A percentile compares a stretch with the other conserved stretches of the same genome.
Evolutionary conservation across 2,329 filamentous ascomycete species (phyloP).

Genomic region (Mariannaea sp.): DNA sequence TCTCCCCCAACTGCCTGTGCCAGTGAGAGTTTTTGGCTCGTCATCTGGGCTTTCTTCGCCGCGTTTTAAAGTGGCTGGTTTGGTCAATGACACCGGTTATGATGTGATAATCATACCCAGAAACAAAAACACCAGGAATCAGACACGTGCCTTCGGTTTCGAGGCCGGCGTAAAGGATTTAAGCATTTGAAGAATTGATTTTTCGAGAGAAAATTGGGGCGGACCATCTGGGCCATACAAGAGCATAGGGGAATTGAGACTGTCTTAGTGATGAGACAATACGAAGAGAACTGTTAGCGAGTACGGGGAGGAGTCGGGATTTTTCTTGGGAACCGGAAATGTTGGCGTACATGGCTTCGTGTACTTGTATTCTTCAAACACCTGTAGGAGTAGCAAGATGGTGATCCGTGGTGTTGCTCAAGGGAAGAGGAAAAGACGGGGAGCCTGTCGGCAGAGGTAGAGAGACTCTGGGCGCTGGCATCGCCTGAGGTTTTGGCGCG

Average conservation of each 20-base stretch:
- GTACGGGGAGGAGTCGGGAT: slow-evolving; percentile 27
- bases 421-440: not conserved
- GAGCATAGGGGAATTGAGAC: not conserved
- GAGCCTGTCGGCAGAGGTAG: not conserved
- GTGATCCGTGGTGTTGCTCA: not conserved
- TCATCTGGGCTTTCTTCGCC: slow-evolving; percentile 23
- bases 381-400: slow-evolving; percentile 22
- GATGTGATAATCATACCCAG: slow-evolving; percentile 19
- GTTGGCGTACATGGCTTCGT: slow-evolving; percentile 28
- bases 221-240: not conserved
- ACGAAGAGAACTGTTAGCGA: slow-evolving; percentile 26
- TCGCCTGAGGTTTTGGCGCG: not conserved
- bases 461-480: not conserved
- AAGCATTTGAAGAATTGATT: slow-evolving; percentile 14
- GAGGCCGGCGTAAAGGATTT: slow-evolving; percentile 22
- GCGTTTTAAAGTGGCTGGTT: slow-evolving; percentile 25
- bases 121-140: slow-evolving; percentile 24
- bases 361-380: slow-evolving; percentile 20
- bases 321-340: slow-evolving; percentile 10
- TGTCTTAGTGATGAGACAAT: slow-evolving; percentile 22
- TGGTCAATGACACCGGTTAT: slow-evolving; percentile 18
- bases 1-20: slow-evolving; percentile 14
- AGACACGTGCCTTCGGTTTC: slow-evolving; percentile 19
- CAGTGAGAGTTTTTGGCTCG: slow-evolving; percentile 27
- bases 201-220: slow-evolving; percentile 12